Conservation (phyloP, 495 filamentous ascomycete genomes). For the Penicillium daleae region DNA sequence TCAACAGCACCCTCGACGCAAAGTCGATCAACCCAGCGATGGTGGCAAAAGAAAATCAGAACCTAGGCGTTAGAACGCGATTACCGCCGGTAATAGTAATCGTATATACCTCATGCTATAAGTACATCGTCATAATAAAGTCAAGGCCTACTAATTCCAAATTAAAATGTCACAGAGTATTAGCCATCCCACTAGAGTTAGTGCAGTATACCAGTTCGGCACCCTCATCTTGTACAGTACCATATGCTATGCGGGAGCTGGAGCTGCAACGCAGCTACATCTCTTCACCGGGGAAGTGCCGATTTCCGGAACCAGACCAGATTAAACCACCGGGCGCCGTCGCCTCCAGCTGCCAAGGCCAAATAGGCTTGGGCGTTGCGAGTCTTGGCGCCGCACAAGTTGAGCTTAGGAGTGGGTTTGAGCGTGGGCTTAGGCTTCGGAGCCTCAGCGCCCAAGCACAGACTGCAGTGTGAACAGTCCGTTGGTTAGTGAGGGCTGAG, state of each 20-base stretch:
- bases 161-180: neutral
- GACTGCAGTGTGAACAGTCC: too few relatives aligned
- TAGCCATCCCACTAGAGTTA: neutral
- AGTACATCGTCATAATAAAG: too few relatives aligned
- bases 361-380: neutral
- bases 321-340: conserved; percentile 13
- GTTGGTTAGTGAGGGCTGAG: too few relatives aligned
- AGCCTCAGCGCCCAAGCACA: conserved; percentile 6
- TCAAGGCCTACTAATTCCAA: neutral
- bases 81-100: neutral
- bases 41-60: neutral
- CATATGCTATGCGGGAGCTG: too few relatives aligned
- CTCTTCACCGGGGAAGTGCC: conserved; percentile 10
- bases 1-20: neutral
- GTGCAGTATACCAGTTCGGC: too few relatives aligned
- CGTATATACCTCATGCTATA: too few relatives aligned
- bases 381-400: conserved; percentile 16
- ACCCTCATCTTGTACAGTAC: too few relatives aligned
- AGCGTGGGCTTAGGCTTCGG: conserved; percentile 11
- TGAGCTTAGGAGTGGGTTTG: neutral
- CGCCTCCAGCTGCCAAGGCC: neutral
- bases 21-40: neutral
- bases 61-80: neutral
- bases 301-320: too few relatives aligned
- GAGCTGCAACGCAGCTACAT: too few relatives aligned